These are phyloP conservation scores for Phytopythium montanum DNA, from an alignment of 352 stramenopile species.

Conservation along the genomic window DNA sequence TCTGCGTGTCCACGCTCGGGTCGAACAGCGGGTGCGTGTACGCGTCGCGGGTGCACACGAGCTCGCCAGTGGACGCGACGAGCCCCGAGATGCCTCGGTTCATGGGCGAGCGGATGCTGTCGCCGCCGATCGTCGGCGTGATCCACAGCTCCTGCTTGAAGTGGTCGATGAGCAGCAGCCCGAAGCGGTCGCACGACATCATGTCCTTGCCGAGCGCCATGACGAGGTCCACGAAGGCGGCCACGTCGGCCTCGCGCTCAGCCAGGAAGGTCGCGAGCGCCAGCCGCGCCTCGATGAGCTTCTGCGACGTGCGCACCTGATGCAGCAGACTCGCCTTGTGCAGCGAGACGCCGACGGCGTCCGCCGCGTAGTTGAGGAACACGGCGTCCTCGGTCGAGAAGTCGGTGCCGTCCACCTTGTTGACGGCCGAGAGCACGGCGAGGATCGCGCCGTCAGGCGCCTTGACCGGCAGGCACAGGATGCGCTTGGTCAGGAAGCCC, in stretches of 20 bases:
- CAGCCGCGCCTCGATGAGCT: conserved; percentile 55
- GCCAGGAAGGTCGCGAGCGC: conserved; percentile 62
- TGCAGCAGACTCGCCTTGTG: conserved; percentile 65
- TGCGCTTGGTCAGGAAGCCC: conserved; percentile 43
- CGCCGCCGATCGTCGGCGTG: conserved; percentile 44
- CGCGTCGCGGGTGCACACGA: conserved; percentile 46
- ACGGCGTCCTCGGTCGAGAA: conserved; percentile 65
- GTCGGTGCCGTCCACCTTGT: conserved; percentile 65
- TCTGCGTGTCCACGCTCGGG: conserved; percentile 54
- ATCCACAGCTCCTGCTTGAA: conserved; percentile 74
- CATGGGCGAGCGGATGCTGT: conserved; percentile 53
- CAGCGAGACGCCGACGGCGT: conserved; percentile 63
- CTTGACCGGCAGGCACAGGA: conserved; percentile 63
- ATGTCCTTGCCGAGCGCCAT: conserved; percentile 51
- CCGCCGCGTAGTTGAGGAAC: conserved; percentile 70
- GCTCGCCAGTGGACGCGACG: conserved; percentile 45
- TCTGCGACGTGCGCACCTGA: conserved; percentile 62
- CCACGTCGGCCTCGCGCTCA: conserved; percentile 30
- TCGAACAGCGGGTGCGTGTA: conserved; percentile 62
- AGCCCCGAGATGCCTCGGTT: conserved; percentile 58
- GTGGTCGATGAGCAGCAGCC: conserved; percentile 57
- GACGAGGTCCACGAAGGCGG: conserved; percentile 48
- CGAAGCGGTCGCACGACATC: conserved; percentile 56
- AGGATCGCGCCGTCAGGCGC: conserved; percentile 45
- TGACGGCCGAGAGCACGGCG: conserved; percentile 59